phyloP scores from a whole-genome alignment of 2,329 filamentous ascomycete species.

The Orbilia ellipsospora region DNA sequence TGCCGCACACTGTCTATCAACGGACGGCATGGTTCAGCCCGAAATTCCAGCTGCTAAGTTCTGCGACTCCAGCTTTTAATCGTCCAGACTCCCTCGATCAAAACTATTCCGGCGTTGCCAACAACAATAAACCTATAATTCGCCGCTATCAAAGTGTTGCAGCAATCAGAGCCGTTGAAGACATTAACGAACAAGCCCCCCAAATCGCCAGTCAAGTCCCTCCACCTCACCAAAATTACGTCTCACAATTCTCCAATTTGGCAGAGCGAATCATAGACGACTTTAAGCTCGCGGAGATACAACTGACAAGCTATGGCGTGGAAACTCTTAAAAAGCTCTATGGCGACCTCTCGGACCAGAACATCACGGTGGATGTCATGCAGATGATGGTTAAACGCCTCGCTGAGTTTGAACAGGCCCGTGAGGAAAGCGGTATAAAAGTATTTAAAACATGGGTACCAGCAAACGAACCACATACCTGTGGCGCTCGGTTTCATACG shows the following conservation, averaged over 20 bases:
- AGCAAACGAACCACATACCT: conserved; percentile 27
- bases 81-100: too few relatives aligned
- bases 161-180: conserved; percentile 1
- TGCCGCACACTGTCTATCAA: too few relatives aligned
- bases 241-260: conserved; percentile 14
- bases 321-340: conserved; percentile 23
- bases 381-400: conserved; percentile 7
- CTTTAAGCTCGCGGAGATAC: conserved; percentile 12
- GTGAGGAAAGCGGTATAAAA: conserved; percentile 3
- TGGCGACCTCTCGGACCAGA: conserved; percentile 24
- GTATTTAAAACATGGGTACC: conserved; percentile 16
- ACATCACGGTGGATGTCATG: conserved; percentile 1
- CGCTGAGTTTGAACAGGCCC: conserved; percentile 7
- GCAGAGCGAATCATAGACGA: conserved; percentile 22
- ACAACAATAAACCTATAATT: neutral
- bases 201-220: neutral
- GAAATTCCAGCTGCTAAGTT: too few relatives aligned
- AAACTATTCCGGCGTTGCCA: too few relatives aligned
- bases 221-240: neutral
- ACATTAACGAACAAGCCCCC: neutral
- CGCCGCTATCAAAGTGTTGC: conserved; percentile 15
- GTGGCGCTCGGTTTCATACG: conserved; percentile 25
- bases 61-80: too few relatives aligned
- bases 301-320: conserved; percentile 16
- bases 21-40: too few relatives aligned